These are phyloP conservation scores for Cercospora zeina DNA, from an alignment of 2,329 filamentous ascomycete genomes.

Conservation along the genomic window DNA sequence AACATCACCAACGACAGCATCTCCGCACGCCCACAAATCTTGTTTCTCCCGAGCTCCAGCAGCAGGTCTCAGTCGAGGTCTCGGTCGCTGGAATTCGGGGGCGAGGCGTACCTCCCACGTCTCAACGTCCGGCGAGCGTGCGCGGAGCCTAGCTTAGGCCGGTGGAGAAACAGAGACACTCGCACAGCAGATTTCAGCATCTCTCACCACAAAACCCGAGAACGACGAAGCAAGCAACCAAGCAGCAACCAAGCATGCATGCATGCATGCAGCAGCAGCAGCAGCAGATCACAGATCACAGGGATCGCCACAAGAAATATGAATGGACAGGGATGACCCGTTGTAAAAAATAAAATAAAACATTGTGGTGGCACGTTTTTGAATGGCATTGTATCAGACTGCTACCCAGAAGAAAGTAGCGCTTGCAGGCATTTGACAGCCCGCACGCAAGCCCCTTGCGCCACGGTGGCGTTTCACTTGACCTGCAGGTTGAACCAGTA, in stretches of 20 bases:
- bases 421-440: neutral
- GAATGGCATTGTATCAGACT: slow-evolving; percentile 15
- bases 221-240: neutral
- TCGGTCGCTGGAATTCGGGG: neutral
- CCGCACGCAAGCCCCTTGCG: neutral
- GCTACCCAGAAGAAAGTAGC: neutral
- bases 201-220: neutral
- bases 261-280: too few species aligned
- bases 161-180: neutral
- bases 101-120: neutral
- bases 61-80: neutral
- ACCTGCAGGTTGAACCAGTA: too few species aligned
- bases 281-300: too few species aligned
- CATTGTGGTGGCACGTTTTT: neutral
- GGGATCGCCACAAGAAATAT: too few species aligned
- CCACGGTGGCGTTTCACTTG: neutral
- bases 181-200: neutral
- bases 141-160: too few species aligned
- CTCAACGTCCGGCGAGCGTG: neutral
- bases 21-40: neutral
- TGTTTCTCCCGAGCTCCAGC: neutral
- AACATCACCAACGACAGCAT: neutral
- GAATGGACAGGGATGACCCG: too few species aligned
- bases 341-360: too few species aligned
- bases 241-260: too few species aligned